phyloP scores from a whole-genome alignment of 2,329 filamentous ascomycete species.

The Fonsecaea pugnacius region DNA sequence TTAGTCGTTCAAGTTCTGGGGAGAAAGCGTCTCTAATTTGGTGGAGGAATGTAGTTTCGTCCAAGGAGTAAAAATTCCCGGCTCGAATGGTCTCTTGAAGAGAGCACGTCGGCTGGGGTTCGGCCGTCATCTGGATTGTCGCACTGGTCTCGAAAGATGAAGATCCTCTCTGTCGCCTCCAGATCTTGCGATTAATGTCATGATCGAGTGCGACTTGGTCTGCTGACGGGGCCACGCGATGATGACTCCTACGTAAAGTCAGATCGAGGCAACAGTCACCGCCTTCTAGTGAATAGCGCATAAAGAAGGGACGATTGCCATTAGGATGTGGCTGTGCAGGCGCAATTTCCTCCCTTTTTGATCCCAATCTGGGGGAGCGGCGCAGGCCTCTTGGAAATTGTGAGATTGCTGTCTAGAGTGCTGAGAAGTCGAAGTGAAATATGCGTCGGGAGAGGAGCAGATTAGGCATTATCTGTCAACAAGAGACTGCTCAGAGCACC shows the following conservation, averaged over 20 bases:
- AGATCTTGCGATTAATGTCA: constrained; percentile 22
- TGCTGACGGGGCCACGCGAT: constrained; percentile 10
- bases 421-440: neutral
- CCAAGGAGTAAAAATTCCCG: constrained; percentile 33
- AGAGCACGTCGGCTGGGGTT: constrained; percentile 21
- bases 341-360: neutral
- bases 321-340: constrained; percentile 21
- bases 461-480: neutral
- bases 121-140: constrained; percentile 22
- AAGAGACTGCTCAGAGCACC: constrained; percentile 7
- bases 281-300: neutral
- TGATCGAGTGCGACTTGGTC: constrained; percentile 21
- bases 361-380: neutral
- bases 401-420: neutral
- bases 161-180: constrained; percentile 19
- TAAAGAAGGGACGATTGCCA: neutral
- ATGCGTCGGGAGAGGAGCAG: neutral
- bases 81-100: constrained; percentile 33
- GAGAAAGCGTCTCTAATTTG: constrained; percentile 39
- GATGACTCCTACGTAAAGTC: constrained; percentile 6
- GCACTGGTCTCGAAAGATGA: constrained; percentile 24
- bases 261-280: constrained; percentile 5
- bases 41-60: constrained; percentile 37
- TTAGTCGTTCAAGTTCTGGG: constrained; percentile 41
- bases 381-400: neutral